Evolutionary conservation across 371 early-diverging fungal species (phyloP).

Genomic region (Apophysomyces elegans): DNA sequence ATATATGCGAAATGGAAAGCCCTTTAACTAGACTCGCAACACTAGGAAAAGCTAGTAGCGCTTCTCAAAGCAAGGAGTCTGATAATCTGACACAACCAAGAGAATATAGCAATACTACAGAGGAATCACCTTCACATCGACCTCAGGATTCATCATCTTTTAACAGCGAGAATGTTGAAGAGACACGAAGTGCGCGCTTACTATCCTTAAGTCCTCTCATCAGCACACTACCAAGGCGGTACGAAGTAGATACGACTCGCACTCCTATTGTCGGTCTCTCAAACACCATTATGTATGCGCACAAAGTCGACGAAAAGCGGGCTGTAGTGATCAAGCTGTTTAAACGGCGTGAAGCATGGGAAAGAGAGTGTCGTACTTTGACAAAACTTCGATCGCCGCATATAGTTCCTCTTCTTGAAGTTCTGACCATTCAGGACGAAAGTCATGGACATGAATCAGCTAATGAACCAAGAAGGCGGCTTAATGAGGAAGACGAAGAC

Average conservation of each 20-base stretch:
- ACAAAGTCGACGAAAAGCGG: constrained; percentile 10
- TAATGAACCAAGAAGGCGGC: background rate
- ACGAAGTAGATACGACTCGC: constrained; percentile 30
- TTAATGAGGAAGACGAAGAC: constrained; percentile 27
- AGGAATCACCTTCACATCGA: background rate
- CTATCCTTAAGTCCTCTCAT: constrained; percentile 16
- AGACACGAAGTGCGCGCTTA: constrained; percentile 4
- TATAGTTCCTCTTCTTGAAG: constrained; percentile 49
- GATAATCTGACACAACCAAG: background rate
- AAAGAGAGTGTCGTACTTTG: constrained; percentile 49
- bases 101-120: background rate
- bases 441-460: background rate
- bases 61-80: background rate
- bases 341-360: constrained; percentile 58
- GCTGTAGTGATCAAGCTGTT: constrained; percentile 42
- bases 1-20: constrained; percentile 39
- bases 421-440: constrained; percentile 48
- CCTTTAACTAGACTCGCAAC: constrained; percentile 46
- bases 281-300: constrained; percentile 45
- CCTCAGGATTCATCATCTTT: background rate
- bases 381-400: constrained; percentile 41
- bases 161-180: background rate
- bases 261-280: constrained; percentile 45
- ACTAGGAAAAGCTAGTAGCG: constrained; percentile 22
- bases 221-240: constrained; percentile 39